Conservation (phyloP, 179 eudicot genomes). For the Dionaea muscipula region DNA sequence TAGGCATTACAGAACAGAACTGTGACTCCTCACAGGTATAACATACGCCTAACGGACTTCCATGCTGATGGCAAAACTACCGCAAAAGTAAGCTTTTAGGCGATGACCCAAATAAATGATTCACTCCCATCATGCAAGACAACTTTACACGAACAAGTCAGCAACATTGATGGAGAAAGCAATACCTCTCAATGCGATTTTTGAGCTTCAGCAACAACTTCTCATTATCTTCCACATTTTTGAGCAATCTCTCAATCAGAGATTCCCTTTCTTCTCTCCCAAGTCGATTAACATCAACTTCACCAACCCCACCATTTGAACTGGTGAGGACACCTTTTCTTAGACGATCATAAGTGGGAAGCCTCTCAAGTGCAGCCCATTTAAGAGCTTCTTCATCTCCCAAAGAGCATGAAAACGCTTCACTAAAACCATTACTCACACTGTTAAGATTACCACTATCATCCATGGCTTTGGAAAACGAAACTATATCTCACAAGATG, state of each 20-base stretch:
- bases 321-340: slow-evolving; percentile 24
- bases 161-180: background rate
- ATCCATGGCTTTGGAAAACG: too few relatives aligned
- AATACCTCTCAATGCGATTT: slow-evolving; percentile 20
- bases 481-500: too few relatives aligned
- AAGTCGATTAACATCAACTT: slow-evolving; percentile 18
- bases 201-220: slow-evolving; percentile 26
- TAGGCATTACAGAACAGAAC: background rate
- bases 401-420: slow-evolving; percentile 15
- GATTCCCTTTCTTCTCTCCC: slow-evolving; percentile 21
- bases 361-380: slow-evolving; percentile 35
- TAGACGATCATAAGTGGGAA: slow-evolving; percentile 30
- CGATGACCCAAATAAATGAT: background rate
- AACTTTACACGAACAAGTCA: background rate
- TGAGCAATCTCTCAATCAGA: slow-evolving; percentile 23
- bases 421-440: background rate
- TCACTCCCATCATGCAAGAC: background rate
- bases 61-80: background rate
- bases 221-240: slow-evolving; percentile 25
- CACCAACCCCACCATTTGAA: slow-evolving; percentile 15
- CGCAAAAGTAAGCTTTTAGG: background rate
- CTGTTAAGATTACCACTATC: too few relatives aligned
- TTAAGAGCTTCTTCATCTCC: slow-evolving; percentile 28
- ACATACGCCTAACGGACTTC: background rate
- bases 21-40: background rate